Base-by-base conservation (phyloP, 2,329 filamentous ascomycete species). In the Fusarium miscanthi region DNA sequence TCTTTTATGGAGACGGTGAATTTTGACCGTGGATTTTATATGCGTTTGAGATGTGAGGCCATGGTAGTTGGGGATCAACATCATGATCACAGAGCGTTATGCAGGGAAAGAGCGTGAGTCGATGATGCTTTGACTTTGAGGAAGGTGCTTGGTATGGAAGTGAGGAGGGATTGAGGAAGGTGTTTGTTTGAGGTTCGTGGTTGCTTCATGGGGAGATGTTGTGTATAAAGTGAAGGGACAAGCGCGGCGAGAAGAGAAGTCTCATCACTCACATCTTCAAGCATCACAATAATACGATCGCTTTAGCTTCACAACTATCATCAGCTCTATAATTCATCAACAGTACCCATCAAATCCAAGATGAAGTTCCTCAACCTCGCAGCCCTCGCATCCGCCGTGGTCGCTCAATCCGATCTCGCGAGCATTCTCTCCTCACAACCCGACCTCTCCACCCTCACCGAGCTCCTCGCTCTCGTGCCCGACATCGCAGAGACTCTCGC, bases 401-500 rank as follows among this genome's bases (percentile, higher is more conserved):
- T 62, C 10, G 73, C 73, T 7, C 70, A 75, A 17, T 62, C 33
- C 41, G 72, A 75, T 27, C 40, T 75, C 6, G 70, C 66, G 17
- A 46, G 57, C 23, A 46, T 75, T 6, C 63, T 75, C 27, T 56
- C 72, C 9, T 75, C 73, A 5, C 72, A 75, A 11, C 38, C 64
- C 11, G 72, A 75, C 11, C 67, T 75, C 7, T 72, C 70, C 5
- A 75, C 70, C 0, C 21, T 75, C 2, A 66, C 67, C 5, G 70
- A 73, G 42, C 72, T 75, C 5, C 53, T 75, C 31, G 59, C 66
- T 40, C 67, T 73, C 9, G 70, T 75, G 0, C 70, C 70, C 10
- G 73, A 70, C 13, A 73, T 82, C 11, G 77, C 80, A 8, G 77
- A 81, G 25, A 77, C 72, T 19, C 77, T 83, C 12, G 70, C 76